Base-by-base conservation (phyloP, 2,329 filamentous ascomycete genomes). In the Beauveria sp. region DNA sequence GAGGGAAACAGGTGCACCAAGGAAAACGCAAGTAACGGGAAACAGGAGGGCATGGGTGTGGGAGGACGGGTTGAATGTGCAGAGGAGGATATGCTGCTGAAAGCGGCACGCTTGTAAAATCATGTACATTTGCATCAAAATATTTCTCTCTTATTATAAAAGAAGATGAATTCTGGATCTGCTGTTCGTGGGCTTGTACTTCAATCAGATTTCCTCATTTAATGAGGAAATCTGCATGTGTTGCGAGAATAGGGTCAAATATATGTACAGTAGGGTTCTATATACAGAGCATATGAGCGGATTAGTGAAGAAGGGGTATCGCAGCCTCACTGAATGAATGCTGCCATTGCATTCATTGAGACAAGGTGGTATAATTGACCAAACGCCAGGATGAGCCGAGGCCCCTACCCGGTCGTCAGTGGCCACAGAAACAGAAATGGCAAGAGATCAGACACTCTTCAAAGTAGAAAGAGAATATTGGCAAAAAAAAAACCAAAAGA, bases 1-100 rank as follows among this genome's bases (percentile, higher is more conserved):
- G 77, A 64, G 64, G 69, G 61, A 74, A 79, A 74, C 77, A 78
- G 73, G 72, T 77, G 60, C 69, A 74, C 52, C 68, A 68, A 48
- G 72, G 67, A 12, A 61, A 54, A 69, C 73, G 70, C 63, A 70
- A 67, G 65, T 78, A 73, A 76, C 71, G 80, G 26, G 10, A 18
- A 20, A 50, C n/a, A n/a, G 20, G 9, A 4, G 28, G 18, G 20
- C 18, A 50, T 20, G 49, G 56, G 46, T 4, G 9, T 28, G 49
- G 40, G 2, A 3, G 9, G 14, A 38, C 14, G 12, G 14, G 34
- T 5, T 31, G 3, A 5, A 2, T 42, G 5, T n/a, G 31, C 1
- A 14, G 9, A 12, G 38, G 16, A 31, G 38, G 5, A 28, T 43
- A 12, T 51, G 46, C 18, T 2, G 22, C 12, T 14, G 26, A 24